Conservation (phyloP, 75 land plant genomes). For the Azolla pinnata region DNA sequence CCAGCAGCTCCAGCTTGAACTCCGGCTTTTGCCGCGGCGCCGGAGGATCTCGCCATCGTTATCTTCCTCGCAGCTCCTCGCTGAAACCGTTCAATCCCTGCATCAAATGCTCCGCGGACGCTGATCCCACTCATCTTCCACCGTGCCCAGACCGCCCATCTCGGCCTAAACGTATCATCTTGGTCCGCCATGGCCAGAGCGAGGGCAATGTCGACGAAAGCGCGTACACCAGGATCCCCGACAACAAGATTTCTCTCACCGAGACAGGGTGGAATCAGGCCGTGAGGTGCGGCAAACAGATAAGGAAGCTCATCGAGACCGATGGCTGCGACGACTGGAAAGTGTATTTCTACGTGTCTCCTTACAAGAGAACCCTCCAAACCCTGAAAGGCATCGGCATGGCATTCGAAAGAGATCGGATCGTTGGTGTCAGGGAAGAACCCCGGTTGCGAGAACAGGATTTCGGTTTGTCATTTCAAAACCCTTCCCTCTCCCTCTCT, state of each 20-base stretch:
- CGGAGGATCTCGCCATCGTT: too few species aligned
- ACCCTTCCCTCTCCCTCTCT: neutral
- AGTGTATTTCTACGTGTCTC: slow-evolving; percentile 85
- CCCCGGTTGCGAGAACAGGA: slow-evolving; percentile 84
- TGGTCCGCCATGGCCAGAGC: slow-evolving; percentile 78
- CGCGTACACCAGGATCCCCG: slow-evolving; percentile 57
- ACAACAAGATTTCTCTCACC: slow-evolving; percentile 55
- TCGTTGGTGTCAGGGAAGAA: slow-evolving; percentile 72
- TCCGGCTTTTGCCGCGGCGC: too few species aligned
- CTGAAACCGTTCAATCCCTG: too few species aligned
- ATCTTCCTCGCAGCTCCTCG: too few species aligned
- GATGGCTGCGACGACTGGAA: slow-evolving; percentile 61
- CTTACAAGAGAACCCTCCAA: slow-evolving; percentile 58
- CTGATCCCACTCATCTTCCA: too few species aligned
- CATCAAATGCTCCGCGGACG: too few species aligned
- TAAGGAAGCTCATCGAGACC: slow-evolving; percentile 36
- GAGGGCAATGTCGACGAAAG: slow-evolving; percentile 76
- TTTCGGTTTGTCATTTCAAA: slow-evolving; percentile 36
- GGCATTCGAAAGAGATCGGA: slow-evolving; percentile 55
- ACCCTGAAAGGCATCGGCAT: slow-evolving; percentile 47
- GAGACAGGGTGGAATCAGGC: slow-evolving; percentile 49
- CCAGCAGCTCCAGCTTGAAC: too few species aligned
- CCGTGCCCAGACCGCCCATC: slow-evolving; percentile 33
- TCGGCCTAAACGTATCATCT: slow-evolving; percentile 66
- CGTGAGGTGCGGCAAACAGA: slow-evolving; percentile 43